Evolutionary conservation across 2,329 filamentous ascomycete species (phyloP).

Genomic region (Ceratocystis papillata): DNA sequence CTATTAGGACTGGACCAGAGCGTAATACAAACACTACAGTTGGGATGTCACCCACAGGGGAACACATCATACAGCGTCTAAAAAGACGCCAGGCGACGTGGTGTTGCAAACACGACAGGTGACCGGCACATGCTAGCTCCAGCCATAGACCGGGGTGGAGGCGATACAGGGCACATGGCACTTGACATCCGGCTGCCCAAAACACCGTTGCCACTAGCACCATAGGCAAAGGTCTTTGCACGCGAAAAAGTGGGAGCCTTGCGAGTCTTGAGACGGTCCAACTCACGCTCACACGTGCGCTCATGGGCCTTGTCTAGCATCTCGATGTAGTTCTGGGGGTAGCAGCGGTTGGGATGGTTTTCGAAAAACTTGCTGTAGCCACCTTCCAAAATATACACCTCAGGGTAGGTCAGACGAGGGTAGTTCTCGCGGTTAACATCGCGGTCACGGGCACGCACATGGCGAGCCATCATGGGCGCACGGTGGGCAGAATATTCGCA

Average conservation of each 20-base stretch:
- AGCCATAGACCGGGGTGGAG: constrained; percentile 14
- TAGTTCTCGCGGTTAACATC: constrained; percentile 76
- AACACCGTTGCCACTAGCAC: constrained; percentile 31
- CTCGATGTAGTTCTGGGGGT: constrained; percentile 89
- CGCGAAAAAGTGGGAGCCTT: constrained; percentile 60
- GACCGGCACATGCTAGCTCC: constrained; percentile 20
- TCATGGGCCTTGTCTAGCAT: constrained; percentile 92
- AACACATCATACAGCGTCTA: constrained; percentile 4
- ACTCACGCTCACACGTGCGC: constrained; percentile 83
- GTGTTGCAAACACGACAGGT: constrained; percentile 18
- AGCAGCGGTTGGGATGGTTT: constrained; percentile 68
- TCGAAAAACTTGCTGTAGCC: constrained; percentile 91
- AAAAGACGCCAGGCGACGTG: constrained; percentile 19
- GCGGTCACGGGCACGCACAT: constrained; percentile 81
- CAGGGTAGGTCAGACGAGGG: constrained; percentile 82
- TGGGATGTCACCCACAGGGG: constrained; percentile 21
- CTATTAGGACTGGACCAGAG: neutral
- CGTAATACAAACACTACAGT: neutral
- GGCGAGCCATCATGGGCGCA: constrained; percentile 90
- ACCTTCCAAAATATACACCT: constrained; percentile 93
- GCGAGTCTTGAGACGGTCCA: constrained; percentile 83
- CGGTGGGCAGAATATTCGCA: constrained; percentile 98
- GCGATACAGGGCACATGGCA: constrained; percentile 14
- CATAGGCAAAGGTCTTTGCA: constrained; percentile 92
- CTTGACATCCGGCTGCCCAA: constrained; percentile 6